Evolutionary conservation across 1,139 yeast genomes (phyloP), one percentile per base, ranked within the genome.

Genomic region (Scheffersomyces quercinus): DNA sequence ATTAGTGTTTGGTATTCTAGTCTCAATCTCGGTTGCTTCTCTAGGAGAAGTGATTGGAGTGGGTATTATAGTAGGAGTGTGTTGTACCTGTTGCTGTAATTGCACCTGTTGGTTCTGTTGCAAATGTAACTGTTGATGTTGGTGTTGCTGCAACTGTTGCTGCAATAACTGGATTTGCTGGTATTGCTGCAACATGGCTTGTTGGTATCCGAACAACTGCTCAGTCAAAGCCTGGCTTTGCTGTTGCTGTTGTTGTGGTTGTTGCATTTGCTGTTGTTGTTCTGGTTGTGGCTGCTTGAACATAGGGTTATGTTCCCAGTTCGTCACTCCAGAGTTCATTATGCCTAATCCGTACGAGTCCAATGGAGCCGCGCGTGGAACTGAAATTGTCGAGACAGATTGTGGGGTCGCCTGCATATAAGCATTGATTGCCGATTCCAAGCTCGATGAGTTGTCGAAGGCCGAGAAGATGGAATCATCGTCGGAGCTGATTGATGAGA

Each of bases 131-230:
- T 40, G 44, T 20, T 37, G 44, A 28, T 20, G 26, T 20, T 20
- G 26, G 38, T 53, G 54, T 36, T 51, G 45, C 33, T 49, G 50
- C 44, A 54, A 54, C 51, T 53, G 65, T 46, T 55, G 60, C 51
- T 59, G 62, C 44, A 59, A 59, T 45, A 44, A 53, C 47, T 59
- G 65, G 37, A 58, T 57, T 48, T 60, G 64, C 43, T 56, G 55
- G 48, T 52, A 49, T 47, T 62, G 67, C 47, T 58, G 58, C 44
- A 57, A 46, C 54, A 60, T 55, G 26, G 61, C 61, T 44, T 58
- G 58, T 44, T 59, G 62, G 49, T 59, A 57, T 16, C 57, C 60
- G 30, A 39, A 52, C 36, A 57, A 50, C 44, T 59, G 63, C 34
- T 51, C 46, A 44, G 43, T 50, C 31, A 51, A 39, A 28, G 35